Conservation (phyloP, 176 grass and related monocot genomes). For the Juncus effusus region DNA sequence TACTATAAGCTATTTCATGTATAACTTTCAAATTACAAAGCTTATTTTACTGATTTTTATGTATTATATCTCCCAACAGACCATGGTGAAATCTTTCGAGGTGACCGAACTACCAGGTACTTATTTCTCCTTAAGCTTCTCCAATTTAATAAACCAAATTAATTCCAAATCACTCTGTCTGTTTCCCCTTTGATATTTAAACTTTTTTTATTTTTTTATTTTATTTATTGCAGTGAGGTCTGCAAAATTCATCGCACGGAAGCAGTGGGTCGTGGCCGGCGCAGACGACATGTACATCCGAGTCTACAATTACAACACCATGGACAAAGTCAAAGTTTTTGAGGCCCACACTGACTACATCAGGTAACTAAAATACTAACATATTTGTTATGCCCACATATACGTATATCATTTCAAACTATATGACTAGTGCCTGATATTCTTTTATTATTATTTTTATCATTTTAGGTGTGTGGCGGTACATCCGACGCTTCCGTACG, state of each 20-base stretch:
- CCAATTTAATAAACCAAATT: no score
- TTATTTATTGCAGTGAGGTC: conserved; percentile 54
- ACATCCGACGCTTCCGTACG: conserved; percentile 93
- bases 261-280: conserved; percentile 98
- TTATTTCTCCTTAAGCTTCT: background rate
- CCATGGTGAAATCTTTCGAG: conserved; percentile 99
- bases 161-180: conserved; percentile 1
- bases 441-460: background rate
- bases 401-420: no score
- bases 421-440: no score
- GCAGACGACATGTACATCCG: conserved; percentile 95
- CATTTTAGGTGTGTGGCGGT: conserved; percentile 86
- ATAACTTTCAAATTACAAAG: background rate
- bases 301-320: conserved; percentile 90
- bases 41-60: background rate
- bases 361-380: conserved; percentile 51
- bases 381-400: no score
- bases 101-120: conserved; percentile 90
- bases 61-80: conserved; percentile 43
- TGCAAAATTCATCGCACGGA: conserved; percentile 83
- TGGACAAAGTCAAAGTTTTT: conserved; percentile 95
- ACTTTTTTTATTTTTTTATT: no score
- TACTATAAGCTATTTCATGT: no score
- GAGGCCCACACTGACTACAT: conserved; percentile 93
- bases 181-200: no score